Percentiles rank a stretch among this genome's conserved stretches.
Conservation (phyloP, 306 rosid genomes). For the Casuarina glauca region DNA sequence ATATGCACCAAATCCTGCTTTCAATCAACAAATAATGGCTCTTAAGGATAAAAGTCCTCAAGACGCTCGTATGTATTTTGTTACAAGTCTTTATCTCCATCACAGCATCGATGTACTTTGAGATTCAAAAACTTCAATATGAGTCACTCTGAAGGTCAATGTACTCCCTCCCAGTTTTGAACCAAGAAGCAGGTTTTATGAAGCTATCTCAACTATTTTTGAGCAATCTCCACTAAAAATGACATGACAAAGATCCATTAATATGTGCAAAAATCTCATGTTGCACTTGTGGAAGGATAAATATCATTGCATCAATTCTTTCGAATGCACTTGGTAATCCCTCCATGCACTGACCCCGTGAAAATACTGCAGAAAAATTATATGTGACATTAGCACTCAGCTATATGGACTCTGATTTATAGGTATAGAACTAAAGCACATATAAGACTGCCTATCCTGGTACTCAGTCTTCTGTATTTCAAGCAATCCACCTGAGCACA, state of each 20-base stretch:
- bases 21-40: constrained; percentile 5
- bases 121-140: background rate
- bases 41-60: constrained; percentile 3
- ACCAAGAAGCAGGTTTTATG: constrained; percentile 26
- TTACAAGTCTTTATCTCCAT: background rate
- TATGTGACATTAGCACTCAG: constrained; percentile 47
- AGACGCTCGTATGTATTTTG: constrained; percentile 6
- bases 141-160: constrained; percentile 9
- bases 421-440: constrained; percentile 33
- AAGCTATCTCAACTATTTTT: constrained; percentile 28
- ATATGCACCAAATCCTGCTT: constrained; percentile 11
- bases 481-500: background rate
- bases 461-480: background rate
- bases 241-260: constrained; percentile 30
- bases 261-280: constrained; percentile 33
- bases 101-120: constrained; percentile 3
- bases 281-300: constrained; percentile 39
- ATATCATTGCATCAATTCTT: constrained; percentile 33
- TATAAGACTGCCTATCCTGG: constrained; percentile 9
- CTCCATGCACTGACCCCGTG: constrained; percentile 48
- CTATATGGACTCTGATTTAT: constrained; percentile 33
- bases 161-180: constrained; percentile 22
- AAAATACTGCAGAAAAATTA: constrained; percentile 57
- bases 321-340: constrained; percentile 41
- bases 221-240: constrained; percentile 32